These are phyloP conservation scores for Quercus alba DNA, from an alignment of 306 rosid species.

Conservation along the genomic window DNA sequence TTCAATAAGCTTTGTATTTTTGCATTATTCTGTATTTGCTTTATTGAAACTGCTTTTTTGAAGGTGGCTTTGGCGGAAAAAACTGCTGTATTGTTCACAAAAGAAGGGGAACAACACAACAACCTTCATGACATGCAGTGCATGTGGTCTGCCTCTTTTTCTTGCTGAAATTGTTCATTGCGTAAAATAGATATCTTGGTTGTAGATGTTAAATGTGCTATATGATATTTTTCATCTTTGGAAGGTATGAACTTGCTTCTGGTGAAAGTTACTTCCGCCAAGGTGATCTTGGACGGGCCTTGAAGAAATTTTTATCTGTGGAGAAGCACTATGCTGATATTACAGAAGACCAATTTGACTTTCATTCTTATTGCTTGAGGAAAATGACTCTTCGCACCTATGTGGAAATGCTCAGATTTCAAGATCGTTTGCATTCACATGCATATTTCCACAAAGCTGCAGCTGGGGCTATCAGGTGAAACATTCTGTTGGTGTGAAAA, in stretches of 20 bases:
- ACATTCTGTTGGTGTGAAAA: conserved; percentile 3
- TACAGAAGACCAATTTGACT: conserved; percentile 97
- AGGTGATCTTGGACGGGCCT: conserved; percentile 84
- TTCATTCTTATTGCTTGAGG: conserved; percentile 96
- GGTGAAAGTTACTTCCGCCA: conserved; percentile 98
- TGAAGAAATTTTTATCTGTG: conserved; percentile 87
- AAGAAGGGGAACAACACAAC: conserved; percentile 98
- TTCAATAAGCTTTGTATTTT: conserved; percentile 13
- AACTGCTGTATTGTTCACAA: conserved; percentile 96
- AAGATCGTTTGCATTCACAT: conserved; percentile 94
- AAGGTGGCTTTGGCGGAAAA: conserved; percentile 93
- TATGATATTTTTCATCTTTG: conserved; percentile 16
- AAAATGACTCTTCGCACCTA: conserved; percentile 97
- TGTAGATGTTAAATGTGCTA: conserved; percentile 17
- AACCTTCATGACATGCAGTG: conserved; percentile 99
- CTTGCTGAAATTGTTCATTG: conserved; percentile 17
- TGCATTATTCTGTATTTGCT: conserved; percentile 18
- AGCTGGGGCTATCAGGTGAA: conserved; percentile 89
- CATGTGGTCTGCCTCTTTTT: conserved; percentile 78
- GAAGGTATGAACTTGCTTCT: conserved; percentile 95
- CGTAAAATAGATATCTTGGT: conserved; percentile 5
- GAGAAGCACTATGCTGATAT: conserved; percentile 98
- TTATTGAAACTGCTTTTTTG: conserved; percentile 11
- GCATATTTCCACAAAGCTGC: conserved; percentile 95
- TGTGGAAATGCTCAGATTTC: conserved; percentile 96